phyloP scores from a whole-genome alignment of 2,329 filamentous ascomycete genomes.

The Fusarium nurragi region DNA sequence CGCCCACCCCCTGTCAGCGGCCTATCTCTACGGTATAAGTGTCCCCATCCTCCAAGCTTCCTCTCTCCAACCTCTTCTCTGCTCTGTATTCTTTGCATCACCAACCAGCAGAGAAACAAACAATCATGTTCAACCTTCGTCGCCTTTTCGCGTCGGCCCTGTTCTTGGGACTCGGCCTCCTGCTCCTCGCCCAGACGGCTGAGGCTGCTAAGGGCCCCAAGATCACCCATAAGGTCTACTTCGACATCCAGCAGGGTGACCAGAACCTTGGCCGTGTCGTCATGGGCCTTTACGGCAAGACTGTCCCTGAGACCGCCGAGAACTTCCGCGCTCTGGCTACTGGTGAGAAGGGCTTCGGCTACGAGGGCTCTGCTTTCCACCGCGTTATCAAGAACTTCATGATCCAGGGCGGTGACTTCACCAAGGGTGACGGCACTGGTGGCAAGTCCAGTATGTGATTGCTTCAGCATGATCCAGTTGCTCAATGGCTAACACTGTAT shows the following conservation, averaged over 20 bases:
- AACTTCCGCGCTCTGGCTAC: constrained; percentile 85
- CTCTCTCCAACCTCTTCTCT: constrained; percentile 22
- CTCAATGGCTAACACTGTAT: constrained; percentile 33
- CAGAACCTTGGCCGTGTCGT: constrained; percentile 78
- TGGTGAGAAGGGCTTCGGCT: constrained; percentile 87
- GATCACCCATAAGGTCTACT: constrained; percentile 95
- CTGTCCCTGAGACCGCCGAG: constrained; percentile 77
- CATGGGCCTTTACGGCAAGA: constrained; percentile 88
- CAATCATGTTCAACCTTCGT: constrained; percentile 78
- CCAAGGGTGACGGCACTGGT: constrained; percentile 81
- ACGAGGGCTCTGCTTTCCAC: constrained; percentile 85
- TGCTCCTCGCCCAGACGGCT: constrained; percentile 79
- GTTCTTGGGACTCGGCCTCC: constrained; percentile 77
- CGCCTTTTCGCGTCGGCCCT: constrained; percentile 76
- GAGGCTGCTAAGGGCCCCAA: constrained; percentile 87
- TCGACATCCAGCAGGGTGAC: constrained; percentile 82
- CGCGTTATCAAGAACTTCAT: constrained; percentile 91
- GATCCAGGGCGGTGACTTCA: constrained; percentile 93
- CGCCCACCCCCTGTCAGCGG: constrained; percentile 18
- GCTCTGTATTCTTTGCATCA: constrained; percentile 28
- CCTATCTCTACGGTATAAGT: constrained; percentile 40
- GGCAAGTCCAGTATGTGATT: constrained; percentile 79
- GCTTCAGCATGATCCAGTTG: background rate
- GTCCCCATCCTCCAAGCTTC: constrained; percentile 34
- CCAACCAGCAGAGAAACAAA: constrained; percentile 31